Evolutionary conservation across 441 rosid species (phyloP).

Genomic region (Viola pubescens): DNA sequence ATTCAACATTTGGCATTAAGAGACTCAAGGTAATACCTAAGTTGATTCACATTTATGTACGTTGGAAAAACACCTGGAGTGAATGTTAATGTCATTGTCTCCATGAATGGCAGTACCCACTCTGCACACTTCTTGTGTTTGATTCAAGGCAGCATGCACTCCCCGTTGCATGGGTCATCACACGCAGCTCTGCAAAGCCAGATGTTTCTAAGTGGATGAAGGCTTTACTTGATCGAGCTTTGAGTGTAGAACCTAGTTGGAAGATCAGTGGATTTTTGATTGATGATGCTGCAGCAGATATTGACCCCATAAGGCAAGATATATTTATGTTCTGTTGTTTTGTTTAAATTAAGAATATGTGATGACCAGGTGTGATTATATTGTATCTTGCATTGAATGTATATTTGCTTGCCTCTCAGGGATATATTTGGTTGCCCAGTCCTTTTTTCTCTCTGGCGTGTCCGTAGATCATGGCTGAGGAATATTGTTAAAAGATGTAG

Average conservation of each 20-base stretch:
- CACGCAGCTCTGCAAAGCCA: constrained; percentile 77
- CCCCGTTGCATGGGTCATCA: constrained; percentile 87
- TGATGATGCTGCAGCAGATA: constrained; percentile 90
- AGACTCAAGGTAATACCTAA: constrained; percentile 64
- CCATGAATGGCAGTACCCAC: constrained; percentile 62
- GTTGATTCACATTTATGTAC: constrained; percentile 6
- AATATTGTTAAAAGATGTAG: constrained; percentile 68
- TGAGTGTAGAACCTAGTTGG: constrained; percentile 65
- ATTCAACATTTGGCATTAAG: constrained; percentile 88
- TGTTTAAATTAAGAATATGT: constrained; percentile 7
- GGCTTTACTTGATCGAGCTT: constrained; percentile 58
- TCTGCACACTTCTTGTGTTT: constrained; percentile 83
- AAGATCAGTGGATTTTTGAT: constrained; percentile 65
- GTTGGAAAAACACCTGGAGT: constrained; percentile 2
- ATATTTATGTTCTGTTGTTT: constrained; percentile 10
- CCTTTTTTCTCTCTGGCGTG: constrained; percentile 79
- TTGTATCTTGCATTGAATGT: constrained; percentile 19
- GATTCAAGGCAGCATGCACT: constrained; percentile 96
- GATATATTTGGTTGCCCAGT: constrained; percentile 79
- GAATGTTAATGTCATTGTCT: constrained; percentile 19
- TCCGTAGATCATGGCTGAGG: constrained; percentile 91
- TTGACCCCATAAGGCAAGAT: constrained; percentile 76
- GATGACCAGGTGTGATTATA: constrained; percentile 6
- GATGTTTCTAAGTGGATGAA: constrained; percentile 91
- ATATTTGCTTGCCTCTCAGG: constrained; percentile 39